These are phyloP conservation scores for Botryotinia calthae DNA, from an alignment of 2,329 filamentous ascomycete genomes.

Conservation along the genomic window DNA sequence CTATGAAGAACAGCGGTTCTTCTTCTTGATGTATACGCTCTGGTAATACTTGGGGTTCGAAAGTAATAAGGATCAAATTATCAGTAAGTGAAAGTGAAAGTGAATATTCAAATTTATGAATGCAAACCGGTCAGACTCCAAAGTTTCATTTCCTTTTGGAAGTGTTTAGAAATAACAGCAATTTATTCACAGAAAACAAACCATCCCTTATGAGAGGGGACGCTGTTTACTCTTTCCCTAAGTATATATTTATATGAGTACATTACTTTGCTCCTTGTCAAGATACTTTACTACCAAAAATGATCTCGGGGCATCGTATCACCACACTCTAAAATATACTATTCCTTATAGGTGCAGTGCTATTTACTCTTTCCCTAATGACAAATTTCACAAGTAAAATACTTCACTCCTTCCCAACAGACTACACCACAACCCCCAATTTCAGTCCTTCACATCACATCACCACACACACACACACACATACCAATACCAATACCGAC, in stretches of 20 bases:
- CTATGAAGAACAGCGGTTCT: neutral
- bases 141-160: neutral
- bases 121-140: accelerated
- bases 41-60: neutral
- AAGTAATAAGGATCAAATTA: neutral
- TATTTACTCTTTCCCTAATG: no score
- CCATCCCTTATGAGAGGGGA: no score
- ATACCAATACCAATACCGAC: no score
- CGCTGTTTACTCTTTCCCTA: neutral
- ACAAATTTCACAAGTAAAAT: no score
- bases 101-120: neutral
- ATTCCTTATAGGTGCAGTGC: no score
- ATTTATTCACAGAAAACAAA: neutral
- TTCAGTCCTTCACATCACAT: no score
- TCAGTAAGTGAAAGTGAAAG: neutral
- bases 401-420: no score
- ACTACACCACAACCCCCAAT: no score
- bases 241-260: no score
- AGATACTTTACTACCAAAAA: neutral
- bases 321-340: no score
- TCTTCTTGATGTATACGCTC: no score
- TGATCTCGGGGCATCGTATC: neutral
- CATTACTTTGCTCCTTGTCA: neutral
- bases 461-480: neutral
- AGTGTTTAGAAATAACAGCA: neutral